Base-by-base conservation (phyloP, 2,329 filamentous ascomycete species). In the Sporothrix inflata region DNA sequence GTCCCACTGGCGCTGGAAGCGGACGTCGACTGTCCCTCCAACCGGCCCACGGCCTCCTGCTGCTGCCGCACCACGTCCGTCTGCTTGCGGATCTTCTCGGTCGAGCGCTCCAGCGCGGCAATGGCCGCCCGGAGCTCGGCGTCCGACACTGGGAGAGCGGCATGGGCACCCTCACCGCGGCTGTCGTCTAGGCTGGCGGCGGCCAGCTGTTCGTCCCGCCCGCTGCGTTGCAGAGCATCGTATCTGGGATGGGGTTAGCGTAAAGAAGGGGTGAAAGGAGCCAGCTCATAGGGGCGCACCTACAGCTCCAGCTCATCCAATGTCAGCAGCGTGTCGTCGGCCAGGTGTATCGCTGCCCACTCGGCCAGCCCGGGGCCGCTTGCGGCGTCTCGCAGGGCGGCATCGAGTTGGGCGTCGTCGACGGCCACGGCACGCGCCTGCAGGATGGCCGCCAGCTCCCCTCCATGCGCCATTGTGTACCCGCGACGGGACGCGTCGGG, bases 41-140 rank as follows among this genome's bases (percentile, higher is more conserved):
- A 82, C 30, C 87, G 79, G 45, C 84, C 84, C 69, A 92, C 79
- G 11, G 89, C 89, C 75, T 88, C 85, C 73, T 88, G 87, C 78
- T 93, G 91, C 68, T 86, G 83, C 71, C 85, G 85, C 21, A 93
- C 78, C 0, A 85, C 83, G 77, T 89, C 87, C 38, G 86, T 89
- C 77, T 93, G 91, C 79, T 87, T 86, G 74, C 87, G 84, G 38
- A 93, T 91, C 21, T 85, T 86, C 21, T 85, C 85, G 0, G 91
- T 92, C 1, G 91, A 92, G 49, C 83, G 83, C 73, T 87, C 85
- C n/a, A 94, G 82, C 70, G 91, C 87, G 3, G 86, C 84, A 67
- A 92, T 88, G 19, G 91, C 91, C 53, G 82, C 79, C 70, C 84
- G 83, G 71, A 93, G 82, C 69, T 92, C 89, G 34, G 86, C 82